Conservation (phyloP, 495 filamentous ascomycete genomes). For the Lasiosphaeria hispida region DNA sequence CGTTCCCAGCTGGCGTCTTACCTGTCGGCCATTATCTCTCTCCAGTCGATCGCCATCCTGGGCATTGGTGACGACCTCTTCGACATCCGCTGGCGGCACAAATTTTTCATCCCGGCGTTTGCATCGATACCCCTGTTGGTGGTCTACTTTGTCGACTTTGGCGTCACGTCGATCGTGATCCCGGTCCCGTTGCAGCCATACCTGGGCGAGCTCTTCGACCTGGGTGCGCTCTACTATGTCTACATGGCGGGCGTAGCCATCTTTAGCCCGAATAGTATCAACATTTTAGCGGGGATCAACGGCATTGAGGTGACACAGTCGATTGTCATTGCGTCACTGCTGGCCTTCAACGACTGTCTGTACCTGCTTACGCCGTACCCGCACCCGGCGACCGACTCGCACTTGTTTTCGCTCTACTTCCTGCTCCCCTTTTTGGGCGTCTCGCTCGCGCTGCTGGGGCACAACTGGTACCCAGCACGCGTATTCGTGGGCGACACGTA, state of each 20-base stretch:
- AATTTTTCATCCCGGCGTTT: constrained; percentile 94
- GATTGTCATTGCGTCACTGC: constrained; percentile 78
- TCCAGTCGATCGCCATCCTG: constrained; percentile 85
- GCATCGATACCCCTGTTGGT: constrained; percentile 91
- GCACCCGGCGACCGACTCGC: constrained; percentile 92
- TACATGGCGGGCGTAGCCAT: constrained; percentile 46
- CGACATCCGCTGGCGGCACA: constrained; percentile 98
- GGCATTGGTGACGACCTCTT: constrained; percentile 95
- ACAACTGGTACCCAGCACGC: constrained; percentile 95
- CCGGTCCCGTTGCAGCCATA: constrained; percentile 80
- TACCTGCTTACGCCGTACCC: constrained; percentile 78
- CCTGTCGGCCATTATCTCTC: constrained; percentile 85
- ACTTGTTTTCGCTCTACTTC: constrained; percentile 93
- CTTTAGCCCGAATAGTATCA: constrained; percentile 83
- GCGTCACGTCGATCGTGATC: constrained; percentile 90
- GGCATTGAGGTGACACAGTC: constrained; percentile 96
- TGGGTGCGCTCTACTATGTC: constrained; percentile 66
- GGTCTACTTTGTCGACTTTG: constrained; percentile 97
- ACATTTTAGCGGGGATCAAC: constrained; percentile 97
- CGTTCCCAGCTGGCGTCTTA: constrained; percentile 78
- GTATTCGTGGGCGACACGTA: constrained; percentile 99
- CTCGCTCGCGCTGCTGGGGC: constrained; percentile 76
- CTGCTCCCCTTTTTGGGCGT: constrained; percentile 92
- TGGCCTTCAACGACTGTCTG: constrained; percentile 78
- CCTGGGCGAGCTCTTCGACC: constrained; percentile 75